These are phyloP conservation scores for Macrotyloma uniflorum DNA, from an alignment of 306 rosid species.

Conservation along the genomic window DNA sequence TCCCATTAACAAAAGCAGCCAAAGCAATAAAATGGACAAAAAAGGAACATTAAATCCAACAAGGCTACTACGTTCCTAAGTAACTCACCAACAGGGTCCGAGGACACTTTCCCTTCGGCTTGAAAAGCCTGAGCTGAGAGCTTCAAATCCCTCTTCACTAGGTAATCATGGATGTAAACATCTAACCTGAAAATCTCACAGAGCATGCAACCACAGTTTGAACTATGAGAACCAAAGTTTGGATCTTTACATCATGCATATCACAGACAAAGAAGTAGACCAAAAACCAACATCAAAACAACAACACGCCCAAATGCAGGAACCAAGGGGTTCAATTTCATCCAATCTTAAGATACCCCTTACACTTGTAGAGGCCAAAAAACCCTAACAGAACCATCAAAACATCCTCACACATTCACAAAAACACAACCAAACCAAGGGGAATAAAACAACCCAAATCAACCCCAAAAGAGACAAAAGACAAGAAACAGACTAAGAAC, in stretches of 20 bases:
- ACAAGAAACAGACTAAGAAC: conserved; percentile 26
- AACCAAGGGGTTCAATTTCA: conserved; percentile 34
- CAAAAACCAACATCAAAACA: neutral
- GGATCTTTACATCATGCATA: conserved; percentile 32
- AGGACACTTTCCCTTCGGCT: conserved; percentile 97
- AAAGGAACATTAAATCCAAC: conserved; percentile 18
- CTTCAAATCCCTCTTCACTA: conserved; percentile 95
- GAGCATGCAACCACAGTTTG: conserved; percentile 34
- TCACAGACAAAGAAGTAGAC: neutral
- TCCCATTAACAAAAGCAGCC: conserved; percentile 18
- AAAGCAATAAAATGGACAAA: conserved; percentile 33
- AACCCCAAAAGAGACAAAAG: neutral
- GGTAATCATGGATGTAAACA: conserved; percentile 96
- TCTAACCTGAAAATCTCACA: conserved; percentile 74
- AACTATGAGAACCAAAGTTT: conserved; percentile 25
- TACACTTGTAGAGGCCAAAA: conserved; percentile 24
- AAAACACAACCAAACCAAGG: neutral
- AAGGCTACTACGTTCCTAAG: neutral
- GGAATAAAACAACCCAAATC: conserved; percentile 44
- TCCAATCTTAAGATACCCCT: conserved; percentile 29
- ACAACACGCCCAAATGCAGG: conserved; percentile 1
- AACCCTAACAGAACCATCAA: conserved; percentile 51
- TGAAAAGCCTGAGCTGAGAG: conserved; percentile 99
- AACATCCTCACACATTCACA: conserved; percentile 26
- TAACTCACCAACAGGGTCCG: conserved; percentile 97